Evolutionary conservation across 2,329 filamentous ascomycete species (phyloP).

Genomic region (Ophiocordyceps camponoti-leonardi): DNA sequence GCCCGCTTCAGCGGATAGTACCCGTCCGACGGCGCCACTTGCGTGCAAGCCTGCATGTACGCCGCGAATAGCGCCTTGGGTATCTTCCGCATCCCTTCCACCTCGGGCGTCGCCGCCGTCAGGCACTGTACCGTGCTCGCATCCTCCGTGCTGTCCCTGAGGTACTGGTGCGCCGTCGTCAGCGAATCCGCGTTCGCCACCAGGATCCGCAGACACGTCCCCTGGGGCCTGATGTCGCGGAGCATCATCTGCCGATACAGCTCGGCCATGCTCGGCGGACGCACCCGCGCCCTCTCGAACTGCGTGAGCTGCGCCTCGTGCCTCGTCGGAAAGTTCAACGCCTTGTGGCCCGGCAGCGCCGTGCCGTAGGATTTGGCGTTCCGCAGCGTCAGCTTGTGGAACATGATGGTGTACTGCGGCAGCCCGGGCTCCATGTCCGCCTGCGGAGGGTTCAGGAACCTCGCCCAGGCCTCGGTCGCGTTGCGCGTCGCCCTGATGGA

Average conservation of each 20-base stretch:
- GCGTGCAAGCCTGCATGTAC: slow-evolving; percentile 23
- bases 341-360: slow-evolving; percentile 40
- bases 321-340: slow-evolving; percentile 25
- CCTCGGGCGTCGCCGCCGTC: slow-evolving; percentile 8
- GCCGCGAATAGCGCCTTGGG: slow-evolving; percentile 25
- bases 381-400: slow-evolving; percentile 31
- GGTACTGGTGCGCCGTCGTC: slow-evolving; percentile 28
- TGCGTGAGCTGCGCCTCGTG: slow-evolving; percentile 36
- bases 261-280: slow-evolving; percentile 38
- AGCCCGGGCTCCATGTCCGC: slow-evolving; percentile 16
- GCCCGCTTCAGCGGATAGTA: slow-evolving; percentile 13
- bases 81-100: slow-evolving; percentile 8
- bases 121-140: slow-evolving; percentile 5
- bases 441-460: slow-evolving; percentile 22
- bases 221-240: slow-evolving; percentile 28
- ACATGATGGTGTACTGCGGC: slow-evolving; percentile 41
- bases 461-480: slow-evolving; percentile 41
- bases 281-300: slow-evolving; percentile 45
- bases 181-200: slow-evolving; percentile 32
- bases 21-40: slow-evolving; percentile 5
- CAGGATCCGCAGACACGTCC: slow-evolving; percentile 35
- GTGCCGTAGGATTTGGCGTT: slow-evolving; percentile 9
- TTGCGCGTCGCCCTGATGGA: slow-evolving; percentile 42
- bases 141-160: slow-evolving; percentile 23
- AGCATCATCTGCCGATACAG: slow-evolving; percentile 42